A percentile compares a stretch with the other conserved stretches of the same genome.
These are phyloP conservation scores for Entomortierella lignicola DNA, from an alignment of 192 early-diverging fungal genomes.

Conservation along the genomic window DNA sequence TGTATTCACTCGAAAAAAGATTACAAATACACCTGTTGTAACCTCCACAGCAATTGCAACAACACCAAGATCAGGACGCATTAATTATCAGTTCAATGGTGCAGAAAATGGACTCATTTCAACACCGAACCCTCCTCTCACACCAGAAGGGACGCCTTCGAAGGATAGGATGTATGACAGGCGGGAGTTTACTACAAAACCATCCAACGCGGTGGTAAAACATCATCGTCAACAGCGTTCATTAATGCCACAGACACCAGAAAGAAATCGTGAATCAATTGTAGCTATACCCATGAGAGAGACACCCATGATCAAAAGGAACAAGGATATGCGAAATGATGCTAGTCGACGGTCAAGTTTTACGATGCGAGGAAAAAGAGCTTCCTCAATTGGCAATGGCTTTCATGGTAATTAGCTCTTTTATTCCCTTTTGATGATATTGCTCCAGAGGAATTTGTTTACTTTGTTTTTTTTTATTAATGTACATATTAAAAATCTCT, in stretches of 20 bases:
- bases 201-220: neutral
- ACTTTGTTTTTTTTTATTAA: no score
- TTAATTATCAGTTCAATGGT: neutral
- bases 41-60: neutral
- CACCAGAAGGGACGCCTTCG: constrained; percentile 37
- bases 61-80: constrained; percentile 1
- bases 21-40: neutral
- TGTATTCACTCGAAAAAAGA: constrained; percentile 40
- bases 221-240: neutral
- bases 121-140: constrained; percentile 15
- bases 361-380: constrained; percentile 36
- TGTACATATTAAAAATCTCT: no score
- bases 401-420: constrained; percentile 15
- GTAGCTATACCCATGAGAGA: constrained; percentile 46
- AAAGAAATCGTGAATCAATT: constrained; percentile 19
- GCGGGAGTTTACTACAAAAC: neutral
- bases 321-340: constrained; percentile 40
- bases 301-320: constrained; percentile 46
- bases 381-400: constrained; percentile 50
- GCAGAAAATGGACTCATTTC: neutral
- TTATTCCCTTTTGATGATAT: neutral
- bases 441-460: no score
- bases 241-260: constrained; percentile 19
- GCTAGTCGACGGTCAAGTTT: constrained; percentile 44
- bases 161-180: constrained; percentile 8